These are phyloP conservation scores for Phyllosticta citribraziliensis DNA, from an alignment of 2,329 filamentous ascomycete genomes.

Conservation along the genomic window DNA sequence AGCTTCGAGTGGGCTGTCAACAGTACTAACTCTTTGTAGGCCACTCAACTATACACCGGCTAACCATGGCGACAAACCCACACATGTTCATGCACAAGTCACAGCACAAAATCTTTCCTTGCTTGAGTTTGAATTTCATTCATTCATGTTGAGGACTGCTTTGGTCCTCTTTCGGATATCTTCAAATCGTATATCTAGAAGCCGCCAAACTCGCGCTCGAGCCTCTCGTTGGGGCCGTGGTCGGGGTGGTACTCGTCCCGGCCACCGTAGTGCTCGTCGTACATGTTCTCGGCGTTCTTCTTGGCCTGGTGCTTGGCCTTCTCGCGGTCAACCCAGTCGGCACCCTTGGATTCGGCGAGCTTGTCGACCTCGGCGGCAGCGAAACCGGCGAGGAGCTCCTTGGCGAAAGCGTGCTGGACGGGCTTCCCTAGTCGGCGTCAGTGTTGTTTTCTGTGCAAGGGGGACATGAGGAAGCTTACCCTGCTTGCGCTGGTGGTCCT, in stretches of 20 bases:
- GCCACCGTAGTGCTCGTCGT: constrained; percentile 39
- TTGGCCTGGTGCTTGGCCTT: constrained; percentile 38
- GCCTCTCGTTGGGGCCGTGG: constrained; percentile 19
- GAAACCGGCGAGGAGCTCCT: constrained; percentile 64
- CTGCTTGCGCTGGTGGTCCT: constrained; percentile 62
- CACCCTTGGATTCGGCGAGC: constrained; percentile 51
- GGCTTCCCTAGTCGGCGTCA: constrained; percentile 46
- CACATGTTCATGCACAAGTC: not conserved
- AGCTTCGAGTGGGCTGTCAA: not conserved
- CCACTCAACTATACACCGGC: not conserved
- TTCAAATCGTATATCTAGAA: constrained; percentile 1
- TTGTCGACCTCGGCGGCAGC: constrained; percentile 69
- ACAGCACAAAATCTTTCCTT: not conserved
- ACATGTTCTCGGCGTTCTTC: constrained; percentile 35
- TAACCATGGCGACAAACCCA: not conserved
- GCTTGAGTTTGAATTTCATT: not conserved
- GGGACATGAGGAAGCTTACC: constrained; percentile 35
- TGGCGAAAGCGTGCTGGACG: constrained; percentile 65
- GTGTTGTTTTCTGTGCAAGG: not conserved
- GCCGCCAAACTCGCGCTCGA: constrained; percentile 16
- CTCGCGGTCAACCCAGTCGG: constrained; percentile 39
- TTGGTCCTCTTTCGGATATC: not conserved
- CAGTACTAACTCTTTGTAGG: not conserved
- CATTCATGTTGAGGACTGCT: not conserved
- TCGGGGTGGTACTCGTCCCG: constrained; percentile 38